Conservation (phyloP, 2,329 filamentous ascomycete species). For the Trichoderma sp. region DNA sequence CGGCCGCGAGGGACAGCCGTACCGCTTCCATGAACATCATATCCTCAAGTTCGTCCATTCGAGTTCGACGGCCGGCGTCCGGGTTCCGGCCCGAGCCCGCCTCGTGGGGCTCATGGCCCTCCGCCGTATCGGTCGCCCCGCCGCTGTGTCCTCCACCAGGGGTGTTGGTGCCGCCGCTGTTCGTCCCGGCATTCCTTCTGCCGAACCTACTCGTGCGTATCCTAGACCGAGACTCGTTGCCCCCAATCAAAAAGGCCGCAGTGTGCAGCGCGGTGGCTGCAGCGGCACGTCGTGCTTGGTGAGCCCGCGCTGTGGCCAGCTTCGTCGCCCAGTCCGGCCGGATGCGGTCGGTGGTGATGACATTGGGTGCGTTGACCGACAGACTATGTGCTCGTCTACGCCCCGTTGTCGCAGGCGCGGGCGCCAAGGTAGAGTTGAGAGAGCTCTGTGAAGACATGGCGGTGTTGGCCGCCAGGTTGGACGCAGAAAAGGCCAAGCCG, state of each 20-base stretch:
- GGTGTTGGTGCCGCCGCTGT: constrained; percentile 37
- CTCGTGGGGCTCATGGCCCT: constrained; percentile 35
- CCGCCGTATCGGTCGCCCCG: constrained; percentile 29
- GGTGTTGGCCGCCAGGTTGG: constrained; percentile 50
- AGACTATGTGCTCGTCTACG: constrained; percentile 61
- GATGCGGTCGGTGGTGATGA: constrained; percentile 89
- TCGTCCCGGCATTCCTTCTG: constrained; percentile 54
- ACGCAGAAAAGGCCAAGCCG: constrained; percentile 69
- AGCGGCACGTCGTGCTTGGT: constrained; percentile 82
- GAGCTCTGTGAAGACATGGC: constrained; percentile 89
- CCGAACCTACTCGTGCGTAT: constrained; percentile 56
- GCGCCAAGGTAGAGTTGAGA: constrained; percentile 61
- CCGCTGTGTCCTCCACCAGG: constrained; percentile 34
- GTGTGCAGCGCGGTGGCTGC: constrained; percentile 94
- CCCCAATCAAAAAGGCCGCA: constrained; percentile 86
- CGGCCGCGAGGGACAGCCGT: constrained; percentile 82
- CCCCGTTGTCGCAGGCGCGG: constrained; percentile 43
- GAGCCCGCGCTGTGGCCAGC: constrained; percentile 78
- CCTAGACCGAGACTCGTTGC: constrained; percentile 55
- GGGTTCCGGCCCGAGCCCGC: constrained; percentile 32
- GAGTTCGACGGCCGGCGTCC: constrained; percentile 44
- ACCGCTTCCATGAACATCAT: constrained; percentile 99
- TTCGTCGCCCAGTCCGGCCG: constrained; percentile 95
- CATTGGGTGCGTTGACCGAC: constrained; percentile 79
- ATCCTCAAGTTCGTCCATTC: constrained; percentile 88